Base-by-base conservation (phyloP, 2,329 filamentous ascomycete species). In the Phoma sp. region DNA sequence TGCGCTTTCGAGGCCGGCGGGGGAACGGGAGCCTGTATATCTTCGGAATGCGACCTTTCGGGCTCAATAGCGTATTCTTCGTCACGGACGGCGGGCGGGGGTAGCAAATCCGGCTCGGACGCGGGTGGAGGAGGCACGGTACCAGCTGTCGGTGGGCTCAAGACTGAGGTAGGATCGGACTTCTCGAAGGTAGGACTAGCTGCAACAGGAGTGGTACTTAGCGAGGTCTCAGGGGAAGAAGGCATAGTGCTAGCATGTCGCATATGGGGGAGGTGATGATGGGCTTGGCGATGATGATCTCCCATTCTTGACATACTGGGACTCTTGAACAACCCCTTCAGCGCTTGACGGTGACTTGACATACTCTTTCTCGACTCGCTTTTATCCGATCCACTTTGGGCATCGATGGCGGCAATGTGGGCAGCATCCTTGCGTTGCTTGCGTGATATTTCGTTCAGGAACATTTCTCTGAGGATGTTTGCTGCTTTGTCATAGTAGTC, bases 401-500 rank as follows among this genome's bases (percentile, higher is more conserved):
- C 50, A 36, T 70, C 70, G n/a, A 82, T 79, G 32, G 64, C 58
- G 24, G 62, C 65, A n/a, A 58, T 57, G 24, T 66, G 62, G 6
- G 83, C 66, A 24, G 60, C 62, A 77, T 67, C 64, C 48, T 71
- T 73, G 27, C 82, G 80, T 49, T 78, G 76, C 63, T 82, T 83
- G 33, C 85, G 83, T 47, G 86, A 76, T 67, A 87, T 91, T 74
- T 97, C 93, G 60, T 86, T 86, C 60, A 96, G 81, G 63, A 99
- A 98, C 71, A 96, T 90, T 6, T 95, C 88, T 69, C 88, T 90
- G 46, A 99, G 79, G 43, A 98, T 96, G 55, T 82, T 87, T 22
- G 95, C 87, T 64, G 89, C 95, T 68, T 91, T 91, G 68, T 98
- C 90, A 73, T 99, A 99, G 75, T 99, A 99, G 57, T 96, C 93